These are phyloP conservation scores for Garcia nutans DNA, from an alignment of 345 rosid genomes.

Conservation along the genomic window DNA sequence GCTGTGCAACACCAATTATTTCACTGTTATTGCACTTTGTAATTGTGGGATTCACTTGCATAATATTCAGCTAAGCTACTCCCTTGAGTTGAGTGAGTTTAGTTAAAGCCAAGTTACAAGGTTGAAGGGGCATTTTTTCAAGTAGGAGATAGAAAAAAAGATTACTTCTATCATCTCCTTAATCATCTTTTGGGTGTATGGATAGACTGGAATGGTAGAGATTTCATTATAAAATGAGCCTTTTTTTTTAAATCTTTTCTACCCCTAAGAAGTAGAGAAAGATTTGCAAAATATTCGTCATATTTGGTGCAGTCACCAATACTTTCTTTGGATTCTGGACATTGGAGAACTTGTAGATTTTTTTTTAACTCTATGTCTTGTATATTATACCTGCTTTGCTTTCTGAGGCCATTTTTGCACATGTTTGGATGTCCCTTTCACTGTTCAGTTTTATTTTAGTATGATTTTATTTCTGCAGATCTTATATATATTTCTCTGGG, in stretches of 20 bases:
- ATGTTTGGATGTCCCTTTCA: background rate
- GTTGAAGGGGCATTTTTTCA: background rate
- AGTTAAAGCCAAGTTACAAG: background rate
- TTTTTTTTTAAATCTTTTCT: too few species aligned
- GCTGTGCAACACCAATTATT: background rate
- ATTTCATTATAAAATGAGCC: background rate
- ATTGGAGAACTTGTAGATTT: too few species aligned
- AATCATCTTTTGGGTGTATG: background rate
- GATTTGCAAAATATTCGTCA: too few species aligned
- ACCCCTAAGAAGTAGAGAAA: too few species aligned
- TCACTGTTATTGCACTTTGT: background rate
- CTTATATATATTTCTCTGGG: background rate
- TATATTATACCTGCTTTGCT: background rate
- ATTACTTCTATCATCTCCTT: background rate
- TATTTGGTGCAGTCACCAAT: background rate
- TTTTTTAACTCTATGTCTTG: background rate
- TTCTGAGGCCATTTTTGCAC: background rate
- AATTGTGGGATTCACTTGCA: too few species aligned
- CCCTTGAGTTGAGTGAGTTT: background rate
- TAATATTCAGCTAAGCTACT: background rate
- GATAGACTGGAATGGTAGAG: background rate
- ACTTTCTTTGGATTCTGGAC: background rate
- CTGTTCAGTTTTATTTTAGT: background rate
- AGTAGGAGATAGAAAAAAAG: background rate
- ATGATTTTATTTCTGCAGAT: background rate